Conservation (phyloP, 352 stramenopile genomes). For the Thalassiosira gravida region DNA sequence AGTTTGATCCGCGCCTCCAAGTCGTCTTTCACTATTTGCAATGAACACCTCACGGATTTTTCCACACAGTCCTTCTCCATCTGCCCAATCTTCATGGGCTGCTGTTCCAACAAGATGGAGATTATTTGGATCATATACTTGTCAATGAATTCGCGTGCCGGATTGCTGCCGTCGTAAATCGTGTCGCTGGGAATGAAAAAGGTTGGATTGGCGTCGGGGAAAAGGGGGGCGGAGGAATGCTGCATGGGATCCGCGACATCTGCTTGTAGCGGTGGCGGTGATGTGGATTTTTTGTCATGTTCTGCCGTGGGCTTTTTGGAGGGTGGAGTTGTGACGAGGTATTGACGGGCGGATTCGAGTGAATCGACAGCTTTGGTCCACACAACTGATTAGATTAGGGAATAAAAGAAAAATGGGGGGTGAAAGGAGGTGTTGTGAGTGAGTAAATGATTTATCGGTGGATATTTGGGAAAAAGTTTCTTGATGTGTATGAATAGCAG, state of each 20-base stretch:
- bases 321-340: slow-evolving; percentile 30
- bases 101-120: slow-evolving; percentile 84
- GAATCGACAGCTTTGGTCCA: slow-evolving; percentile 83
- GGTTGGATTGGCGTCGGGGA: slow-evolving; percentile 10
- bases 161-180: not conserved
- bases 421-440: not conserved
- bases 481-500: too few relatives aligned
- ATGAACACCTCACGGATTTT: slow-evolving; percentile 65
- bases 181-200: not conserved
- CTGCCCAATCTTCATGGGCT: slow-evolving; percentile 76
- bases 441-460: too few relatives aligned
- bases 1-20: slow-evolving; percentile 17
- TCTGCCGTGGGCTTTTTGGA: not conserved
- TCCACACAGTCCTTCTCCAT: slow-evolving; percentile 82
- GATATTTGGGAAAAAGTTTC: too few relatives aligned
- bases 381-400: slow-evolving; percentile 63
- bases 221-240: too few relatives aligned
- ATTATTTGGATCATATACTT: slow-evolving; percentile 79
- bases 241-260: too few relatives aligned
- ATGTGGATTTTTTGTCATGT: not conserved
- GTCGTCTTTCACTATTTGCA: slow-evolving; percentile 76
- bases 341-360: slow-evolving; percentile 57
- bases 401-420: not conserved
- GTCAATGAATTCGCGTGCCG: slow-evolving; percentile 68
- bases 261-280: too few relatives aligned